Evolutionary conservation across 169 alveolate genomes (phyloP), one percentile per base, ranked within the genome.

Genomic region (Sarcocystis neurona): DNA sequence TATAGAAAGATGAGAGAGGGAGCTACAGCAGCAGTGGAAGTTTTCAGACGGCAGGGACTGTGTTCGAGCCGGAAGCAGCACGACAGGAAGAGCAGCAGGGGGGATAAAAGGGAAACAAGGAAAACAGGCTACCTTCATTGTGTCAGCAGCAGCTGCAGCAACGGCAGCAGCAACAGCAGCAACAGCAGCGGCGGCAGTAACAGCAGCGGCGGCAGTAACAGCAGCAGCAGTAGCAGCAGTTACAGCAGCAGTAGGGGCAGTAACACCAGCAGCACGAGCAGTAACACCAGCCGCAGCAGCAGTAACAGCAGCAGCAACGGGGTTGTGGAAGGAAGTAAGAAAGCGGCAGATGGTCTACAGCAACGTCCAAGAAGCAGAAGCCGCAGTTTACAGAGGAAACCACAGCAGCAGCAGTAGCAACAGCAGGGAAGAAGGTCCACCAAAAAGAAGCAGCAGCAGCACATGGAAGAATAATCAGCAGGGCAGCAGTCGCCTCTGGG

Each of bases 331-430:
- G 68, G 68, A 77, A 12, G 43, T 27, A 23, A 77, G 68, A n/a
- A 77, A 77, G 8, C 56, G 68, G 6, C 43, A 48, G 85, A n/a
- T n/a, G n/a, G n/a, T n/a, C n/a, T n/a, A n/a, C 85, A 60, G 66
- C 85, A 77, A 10, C 85, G 68, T 66, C 85, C 43, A 18, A 77
- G 68, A 5, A 18, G 85, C 85, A 46, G 85, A 60, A 77, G 66
- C 39, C 85, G n/a, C n/a, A n/a, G n/a, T n/a, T n/a, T n/a, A n/a
- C n/a, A n/a, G n/a, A n/a, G n/a, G n/a, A n/a, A n/a, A n/a, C n/a
- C n/a, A n/a, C 85, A 18, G 85, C 85, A 77, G 85, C 85, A 77
- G 85, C 85, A 44, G 85, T 66, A 77, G 85, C 85, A 43, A 34
- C 85, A 2, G 85, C 85, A 23, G 85, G 85, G 2, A 23, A 66